Percentiles rank a stretch among this genome's conserved stretches.
These are phyloP conservation scores for Raphanus hybrid DNA, from an alignment of 441 rosid genomes.

Conservation along the genomic window DNA sequence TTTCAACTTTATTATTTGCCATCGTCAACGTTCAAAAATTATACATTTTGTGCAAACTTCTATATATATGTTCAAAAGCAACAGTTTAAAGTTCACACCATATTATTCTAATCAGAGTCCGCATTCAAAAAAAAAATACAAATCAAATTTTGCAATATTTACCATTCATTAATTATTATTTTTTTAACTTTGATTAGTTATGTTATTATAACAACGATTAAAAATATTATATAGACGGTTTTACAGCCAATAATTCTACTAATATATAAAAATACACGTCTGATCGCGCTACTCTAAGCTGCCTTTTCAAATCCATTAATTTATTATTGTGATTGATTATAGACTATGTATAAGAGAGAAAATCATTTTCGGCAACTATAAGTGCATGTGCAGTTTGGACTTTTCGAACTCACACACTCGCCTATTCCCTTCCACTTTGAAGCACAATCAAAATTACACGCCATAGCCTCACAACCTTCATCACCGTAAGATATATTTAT, in stretches of 20 bases:
- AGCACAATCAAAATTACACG: background rate
- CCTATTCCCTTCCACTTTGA: background rate
- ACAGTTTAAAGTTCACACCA: background rate
- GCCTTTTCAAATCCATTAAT: background rate
- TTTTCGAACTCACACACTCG: background rate
- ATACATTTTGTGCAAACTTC: background rate
- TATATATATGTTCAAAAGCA: background rate
- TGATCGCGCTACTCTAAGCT: too few species aligned
- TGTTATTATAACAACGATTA: too few species aligned
- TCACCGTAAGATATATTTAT: background rate
- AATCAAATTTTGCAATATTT: background rate
- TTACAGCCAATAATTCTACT: too few species aligned
- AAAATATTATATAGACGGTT: too few species aligned
- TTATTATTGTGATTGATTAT: background rate
- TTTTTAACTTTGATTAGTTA: too few species aligned
- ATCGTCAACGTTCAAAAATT: background rate
- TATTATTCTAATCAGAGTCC: background rate
- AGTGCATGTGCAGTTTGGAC: background rate
- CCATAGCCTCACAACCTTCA: slow-evolving; percentile 22
- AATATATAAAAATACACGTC: too few species aligned
- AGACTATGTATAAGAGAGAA: background rate
- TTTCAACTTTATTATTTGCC: too few species aligned
- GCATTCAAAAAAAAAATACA: background rate
- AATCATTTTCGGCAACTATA: background rate
- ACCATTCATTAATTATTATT: background rate